Base-by-base conservation (phyloP, 257 asterid genomes). In the Solanum etuberosum region DNA sequence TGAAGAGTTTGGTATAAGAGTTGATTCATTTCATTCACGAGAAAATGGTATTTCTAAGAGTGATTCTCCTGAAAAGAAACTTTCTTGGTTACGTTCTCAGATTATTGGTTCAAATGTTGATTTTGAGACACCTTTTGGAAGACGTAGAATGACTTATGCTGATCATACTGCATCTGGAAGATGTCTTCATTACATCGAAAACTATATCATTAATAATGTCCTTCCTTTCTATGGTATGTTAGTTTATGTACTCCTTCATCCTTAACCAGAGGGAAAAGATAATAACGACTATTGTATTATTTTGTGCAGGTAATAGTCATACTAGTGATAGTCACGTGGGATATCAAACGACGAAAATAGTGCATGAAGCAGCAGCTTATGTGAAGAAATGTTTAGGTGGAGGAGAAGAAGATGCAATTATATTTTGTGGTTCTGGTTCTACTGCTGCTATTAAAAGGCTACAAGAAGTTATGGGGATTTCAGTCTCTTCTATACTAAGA, bases 161-260 rank as follows among this genome's bases (percentile, higher is more conserved):
- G 95, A 93, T 61, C 93, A 93, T 89, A 93, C 95, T 57, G 95
- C 95, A 83, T 90, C 95, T 37, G 95, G 93, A 71, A 92, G 95
- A 86, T 87, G 88, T 70, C 93, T 93, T 72, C 91, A 48, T 51
- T 90, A 54, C 86, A 83, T 93, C 29, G 95, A 93, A 88, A 83
- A 92, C 83, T 91, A 88, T 51, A 92, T 92, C 31, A 18, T 85
- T 0, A 37, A 89, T 59, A 63, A 87, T 35, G 11, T 92, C 40
- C 95, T 93, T 25, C 94, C 95, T 61, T 92, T 87, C 37, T 93
- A 93, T 57, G 95, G 95, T 92, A 90, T 5, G 80, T 16, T 48
- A 1, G 21, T 15, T 48, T 48, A 15, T 21, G 21, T 15, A 48
- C 57, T 48, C 0, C 21, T 15, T 48, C 3, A 48, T 48, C 57